Base-by-base conservation (phyloP, 2,329 filamentous ascomycete genomes). In the Apiospora arundinis region DNA sequence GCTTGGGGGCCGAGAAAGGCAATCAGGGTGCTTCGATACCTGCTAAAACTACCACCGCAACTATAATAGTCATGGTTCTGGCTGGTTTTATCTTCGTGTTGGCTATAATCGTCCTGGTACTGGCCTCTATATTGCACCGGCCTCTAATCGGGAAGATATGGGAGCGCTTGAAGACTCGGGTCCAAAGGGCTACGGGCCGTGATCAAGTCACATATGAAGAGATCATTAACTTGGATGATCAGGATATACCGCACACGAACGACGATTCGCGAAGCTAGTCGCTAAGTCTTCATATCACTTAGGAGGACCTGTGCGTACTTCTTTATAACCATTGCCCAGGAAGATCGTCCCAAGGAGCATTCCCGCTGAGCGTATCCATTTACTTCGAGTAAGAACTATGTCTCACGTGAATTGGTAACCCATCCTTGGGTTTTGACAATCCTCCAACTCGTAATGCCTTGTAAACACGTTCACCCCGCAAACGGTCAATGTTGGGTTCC, bases 341-440 rank as follows among this genome's bases (percentile, higher is more conserved):
- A 40, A 40, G 21, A 4, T 4, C 37, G 14, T 1, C 9, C 4
- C 32, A 37, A 8, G 2, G 3, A 7, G 21, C 32, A n/a, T 63
- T 21, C 8, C 8, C n/a, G 32, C 5, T 40, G 9, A 11, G 28
- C 56, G 1, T 8, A 37, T 12, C 18, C 21, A 11, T 40, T 40
- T 8, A 63, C 18, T 63, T 63, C 12, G 28, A 40, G 37, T 63
- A 63, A n/a, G 21, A 63, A n/a, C 56, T 63, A 14, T 63, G 56
- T 25, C 77, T 78, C 40, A 70, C 60, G 28, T 72, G 71, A 42
- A 72, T 65, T 2, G 71, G 71, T 11, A 72, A 21, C 4, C 65
- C 65, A 28, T 72, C 71, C 25, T 69, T 72, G 14, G 71, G 71
- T 18, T 60, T 48, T 48, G 69, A 67, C n/a, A 70, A 56, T 4